A percentile compares a stretch with the other conserved stretches of the same genome.
phyloP scores from a whole-genome alignment of 140 eudicot genomes.

The Bidens hawaiensis region DNA sequence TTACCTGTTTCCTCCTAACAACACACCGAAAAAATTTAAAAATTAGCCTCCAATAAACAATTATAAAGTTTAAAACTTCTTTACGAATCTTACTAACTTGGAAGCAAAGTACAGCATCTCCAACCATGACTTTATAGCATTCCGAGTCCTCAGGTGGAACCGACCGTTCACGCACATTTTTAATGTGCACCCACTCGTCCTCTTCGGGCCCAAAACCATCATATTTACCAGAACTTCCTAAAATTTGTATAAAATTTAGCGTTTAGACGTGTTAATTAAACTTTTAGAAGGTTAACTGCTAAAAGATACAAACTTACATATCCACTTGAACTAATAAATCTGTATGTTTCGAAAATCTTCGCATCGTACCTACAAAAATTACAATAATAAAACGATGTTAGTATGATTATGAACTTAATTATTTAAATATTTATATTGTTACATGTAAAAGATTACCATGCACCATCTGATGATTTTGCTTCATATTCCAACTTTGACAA shows the following conservation, averaged over 20 bases:
- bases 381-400: background rate
- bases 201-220: constrained; percentile 74
- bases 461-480: constrained; percentile 87
- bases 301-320: constrained; percentile 57
- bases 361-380: constrained; percentile 72
- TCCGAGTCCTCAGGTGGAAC: constrained; percentile 68
- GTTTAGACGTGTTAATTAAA: background rate
- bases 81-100: constrained; percentile 45
- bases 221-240: constrained; percentile 89
- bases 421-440: background rate
- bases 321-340: constrained; percentile 60
- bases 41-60: background rate
- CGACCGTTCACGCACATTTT: constrained; percentile 70
- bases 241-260: constrained; percentile 18
- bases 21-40: background rate
- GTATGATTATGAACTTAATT: background rate
- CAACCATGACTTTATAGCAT: constrained; percentile 64
- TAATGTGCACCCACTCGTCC: constrained; percentile 90
- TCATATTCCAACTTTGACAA: constrained; percentile 69
- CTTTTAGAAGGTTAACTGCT: background rate
- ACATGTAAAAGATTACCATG: constrained; percentile 64
- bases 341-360: constrained; percentile 57
- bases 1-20: constrained; percentile 67
- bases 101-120: constrained; percentile 81
- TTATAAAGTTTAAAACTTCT: background rate